These are phyloP conservation scores for Zea luxurians DNA, from an alignment of 176 grass and related monocot genomes.

Conservation along the genomic window DNA sequence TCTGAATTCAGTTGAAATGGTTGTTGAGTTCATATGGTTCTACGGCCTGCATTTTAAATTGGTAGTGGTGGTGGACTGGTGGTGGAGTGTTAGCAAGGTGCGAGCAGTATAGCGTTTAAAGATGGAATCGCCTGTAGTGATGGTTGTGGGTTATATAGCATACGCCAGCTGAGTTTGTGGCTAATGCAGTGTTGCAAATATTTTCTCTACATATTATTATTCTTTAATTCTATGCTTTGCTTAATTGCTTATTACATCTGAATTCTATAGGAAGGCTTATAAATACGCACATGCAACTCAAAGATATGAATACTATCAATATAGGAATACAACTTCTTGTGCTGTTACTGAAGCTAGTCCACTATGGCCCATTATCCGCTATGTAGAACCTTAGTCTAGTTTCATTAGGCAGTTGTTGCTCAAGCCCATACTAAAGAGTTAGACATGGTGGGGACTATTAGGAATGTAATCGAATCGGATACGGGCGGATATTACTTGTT, in stretches of 20 bases:
- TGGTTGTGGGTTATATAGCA: background rate
- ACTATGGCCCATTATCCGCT: background rate
- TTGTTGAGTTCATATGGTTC: background rate
- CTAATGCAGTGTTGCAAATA: background rate
- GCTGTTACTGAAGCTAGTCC: background rate
- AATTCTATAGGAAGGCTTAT: background rate
- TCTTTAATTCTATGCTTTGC: background rate
- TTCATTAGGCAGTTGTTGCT: background rate
- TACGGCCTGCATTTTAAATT: background rate
- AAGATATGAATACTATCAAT: background rate
- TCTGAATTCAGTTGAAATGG: background rate
- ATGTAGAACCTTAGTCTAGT: background rate
- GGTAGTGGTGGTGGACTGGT: background rate
- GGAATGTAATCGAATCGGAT: too few relatives aligned
- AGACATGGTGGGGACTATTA: too few relatives aligned
- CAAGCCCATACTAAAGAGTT: background rate
- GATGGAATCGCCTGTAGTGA: background rate
- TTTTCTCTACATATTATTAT: background rate
- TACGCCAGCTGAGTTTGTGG: background rate
- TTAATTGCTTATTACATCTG: background rate
- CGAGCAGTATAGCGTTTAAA: background rate
- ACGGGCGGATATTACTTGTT: too few relatives aligned
- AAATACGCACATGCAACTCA: background rate
- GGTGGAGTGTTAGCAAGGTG: background rate
- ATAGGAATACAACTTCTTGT: background rate